These are phyloP conservation scores for Beauveria varroae DNA, from an alignment of 2,329 filamentous ascomycete genomes.

Conservation along the genomic window DNA sequence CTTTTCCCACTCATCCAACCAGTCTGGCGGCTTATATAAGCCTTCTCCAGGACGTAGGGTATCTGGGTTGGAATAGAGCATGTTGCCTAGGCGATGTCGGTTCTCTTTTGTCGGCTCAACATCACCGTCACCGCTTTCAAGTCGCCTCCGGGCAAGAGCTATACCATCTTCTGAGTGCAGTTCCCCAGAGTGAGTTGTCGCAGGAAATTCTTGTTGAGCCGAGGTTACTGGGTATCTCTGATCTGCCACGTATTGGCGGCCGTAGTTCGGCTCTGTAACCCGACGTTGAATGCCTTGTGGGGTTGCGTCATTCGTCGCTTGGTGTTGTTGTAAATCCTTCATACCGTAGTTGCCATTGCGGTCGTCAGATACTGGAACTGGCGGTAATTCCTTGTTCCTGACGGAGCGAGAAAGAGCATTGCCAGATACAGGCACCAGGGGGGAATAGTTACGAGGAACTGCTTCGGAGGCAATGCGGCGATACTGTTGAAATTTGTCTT, in stretches of 20 bases:
- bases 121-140: slow-evolving; percentile 24
- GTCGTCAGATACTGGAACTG: slow-evolving; percentile 2
- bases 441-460: neutral
- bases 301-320: neutral
- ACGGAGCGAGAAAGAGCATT: slow-evolving; percentile 14
- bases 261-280: slow-evolving; percentile 23
- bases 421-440: slow-evolving; percentile 6
- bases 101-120: slow-evolving; percentile 20
- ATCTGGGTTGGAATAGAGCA: slow-evolving; percentile 34
- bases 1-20: slow-evolving; percentile 67
- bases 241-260: slow-evolving; percentile 20
- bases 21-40: slow-evolving; percentile 50
- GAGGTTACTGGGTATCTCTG: slow-evolving; percentile 17
- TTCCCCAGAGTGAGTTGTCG: slow-evolving; percentile 15
- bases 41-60: slow-evolving; percentile 42
- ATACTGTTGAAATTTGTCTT: slow-evolving; percentile 19
- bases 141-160: slow-evolving; percentile 13
- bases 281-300: slow-evolving; percentile 20
- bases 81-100: slow-evolving; percentile 33
- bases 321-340: neutral
- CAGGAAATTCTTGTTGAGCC: neutral
- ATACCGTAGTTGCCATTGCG: neutral
- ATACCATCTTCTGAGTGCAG: slow-evolving; percentile 12
- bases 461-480: neutral
- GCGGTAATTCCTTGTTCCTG: slow-evolving; percentile 27